phyloP scores from a whole-genome alignment of 129 eudicot genomes.

The Calendula officinalis region DNA sequence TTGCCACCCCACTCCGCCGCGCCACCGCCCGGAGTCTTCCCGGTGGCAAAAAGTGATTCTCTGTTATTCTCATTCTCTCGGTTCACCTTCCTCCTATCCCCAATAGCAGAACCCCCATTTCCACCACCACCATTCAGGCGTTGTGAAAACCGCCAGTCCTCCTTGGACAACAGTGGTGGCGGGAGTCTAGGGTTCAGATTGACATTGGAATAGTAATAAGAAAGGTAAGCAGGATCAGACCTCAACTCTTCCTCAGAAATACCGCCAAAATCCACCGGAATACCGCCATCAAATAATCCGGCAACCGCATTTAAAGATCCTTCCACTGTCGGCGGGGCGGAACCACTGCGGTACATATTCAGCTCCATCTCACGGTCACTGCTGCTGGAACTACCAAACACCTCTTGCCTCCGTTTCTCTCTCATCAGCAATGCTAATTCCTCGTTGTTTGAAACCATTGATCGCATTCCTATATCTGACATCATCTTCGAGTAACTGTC shows the following conservation, averaged over 20 bases:
- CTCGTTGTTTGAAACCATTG: slow-evolving; percentile 45
- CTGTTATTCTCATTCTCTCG: slow-evolving; percentile 35
- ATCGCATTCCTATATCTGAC: slow-evolving; percentile 63
- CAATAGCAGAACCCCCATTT: slow-evolving; percentile 52
- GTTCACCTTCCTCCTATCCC: slow-evolving; percentile 65
- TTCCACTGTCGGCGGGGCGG: slow-evolving; percentile 93
- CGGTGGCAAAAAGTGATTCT: slow-evolving; percentile 42
- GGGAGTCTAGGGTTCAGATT: slow-evolving; percentile 91
- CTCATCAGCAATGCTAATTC: slow-evolving; percentile 66
- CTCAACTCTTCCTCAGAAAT: slow-evolving; percentile 78
- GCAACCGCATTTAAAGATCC: slow-evolving; percentile 73
- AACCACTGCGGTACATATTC: slow-evolving; percentile 72
- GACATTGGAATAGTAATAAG: slow-evolving; percentile 79
- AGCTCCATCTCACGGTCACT: slow-evolving; percentile 58
- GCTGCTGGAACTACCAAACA: slow-evolving; percentile 17
- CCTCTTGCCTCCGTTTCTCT: slow-evolving; percentile 53
- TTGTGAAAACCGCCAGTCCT: slow-evolving; percentile 91
- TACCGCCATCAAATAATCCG: slow-evolving; percentile 47
- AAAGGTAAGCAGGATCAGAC: slow-evolving; percentile 87
- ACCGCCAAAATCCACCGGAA: slow-evolving; percentile 22
- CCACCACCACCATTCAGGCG: slow-evolving; percentile 46
- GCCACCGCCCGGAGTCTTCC: slow-evolving; percentile 28
- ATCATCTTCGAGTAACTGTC: slow-evolving; percentile 70
- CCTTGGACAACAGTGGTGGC: slow-evolving; percentile 86
- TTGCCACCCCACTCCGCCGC: slow-evolving; percentile 71